Evolutionary conservation across 1,284 basidiomycete species (phyloP), one percentile per base, ranked within the genome.

Genomic region (Quambalaria eucalypti): DNA sequence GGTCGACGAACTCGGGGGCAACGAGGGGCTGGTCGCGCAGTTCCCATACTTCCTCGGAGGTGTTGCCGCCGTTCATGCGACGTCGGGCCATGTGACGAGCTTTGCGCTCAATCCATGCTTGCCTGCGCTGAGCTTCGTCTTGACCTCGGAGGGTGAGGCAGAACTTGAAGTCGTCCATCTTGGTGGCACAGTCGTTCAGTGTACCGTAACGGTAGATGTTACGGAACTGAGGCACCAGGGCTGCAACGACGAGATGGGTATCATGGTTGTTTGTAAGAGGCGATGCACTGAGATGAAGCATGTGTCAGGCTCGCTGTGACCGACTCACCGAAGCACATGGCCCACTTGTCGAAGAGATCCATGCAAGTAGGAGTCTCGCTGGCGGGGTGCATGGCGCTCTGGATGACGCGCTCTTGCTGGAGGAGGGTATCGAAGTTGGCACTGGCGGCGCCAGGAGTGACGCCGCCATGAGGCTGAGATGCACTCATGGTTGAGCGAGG

Each of bases 121-220:
- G 82, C 26, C 87, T 81, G 69, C 83, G 83, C 68, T 85, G 82
- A 54, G 92, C 89, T 9, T 83, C 82, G 49, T 85, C 82, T 76
- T 88, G 79, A 25, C 82, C 81, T 75, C 91, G 92, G 61, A 87
- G 79, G 56, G 85, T 87, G 79, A 96, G 79, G 78, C 93, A 98
- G 78, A 88, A 95, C 78, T 96, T 96, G 82, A 93, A 93, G 68
- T 95, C 91, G 62, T 90, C 85, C 69, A 86, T 82, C 74, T 93
- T 91, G 52, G 81, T 80, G 0, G 79, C 80, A 76, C 93, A 97
- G 58, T 85, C 83, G 1, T 86, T 81, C 66, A 87, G 81, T 49
- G 83, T 80, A 3, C 93, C 93, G 66, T 86, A 85, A 63, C 93
- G 83, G 76, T 97, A 97, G 48, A 95, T 78, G 2, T 86, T 85